phyloP scores from a whole-genome alignment of 2,329 filamentous ascomycete genomes.

The Didymella glomerata region DNA sequence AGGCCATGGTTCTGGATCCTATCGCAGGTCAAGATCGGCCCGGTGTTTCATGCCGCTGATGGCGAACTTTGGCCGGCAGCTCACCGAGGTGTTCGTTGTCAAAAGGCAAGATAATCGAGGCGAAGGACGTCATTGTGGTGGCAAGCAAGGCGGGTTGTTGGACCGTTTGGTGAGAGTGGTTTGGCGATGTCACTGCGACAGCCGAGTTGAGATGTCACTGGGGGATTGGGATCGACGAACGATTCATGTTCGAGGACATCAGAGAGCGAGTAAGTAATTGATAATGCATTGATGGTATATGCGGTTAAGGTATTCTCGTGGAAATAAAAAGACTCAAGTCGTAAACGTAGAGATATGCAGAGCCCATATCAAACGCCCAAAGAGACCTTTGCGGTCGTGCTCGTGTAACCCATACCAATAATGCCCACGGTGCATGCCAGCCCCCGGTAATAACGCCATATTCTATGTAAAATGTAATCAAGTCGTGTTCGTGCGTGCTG shows the following conservation, averaged over 20 bases:
- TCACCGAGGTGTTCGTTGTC: background rate
- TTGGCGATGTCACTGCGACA: background rate
- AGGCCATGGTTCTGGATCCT: background rate
- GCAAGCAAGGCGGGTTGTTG: background rate
- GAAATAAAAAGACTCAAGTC: background rate
- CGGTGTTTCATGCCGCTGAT: constrained; percentile 1
- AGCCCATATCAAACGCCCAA: constrained; percentile 13
- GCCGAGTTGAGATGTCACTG: background rate
- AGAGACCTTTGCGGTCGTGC: constrained; percentile 56
- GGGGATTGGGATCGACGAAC: background rate
- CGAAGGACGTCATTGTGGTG: background rate
- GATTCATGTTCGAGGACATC: background rate
- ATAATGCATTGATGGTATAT: background rate
- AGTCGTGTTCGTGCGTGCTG: background rate
- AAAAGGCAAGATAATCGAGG: background rate
- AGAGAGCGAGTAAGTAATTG: background rate
- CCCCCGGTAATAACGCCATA: background rate
- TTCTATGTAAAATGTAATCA: background rate
- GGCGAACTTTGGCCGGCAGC: background rate
- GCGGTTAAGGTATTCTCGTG: background rate
- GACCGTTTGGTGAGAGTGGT: background rate
- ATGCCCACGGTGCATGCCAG: background rate
- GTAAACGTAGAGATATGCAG: background rate
- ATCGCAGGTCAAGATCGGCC: background rate
- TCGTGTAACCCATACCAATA: background rate